phyloP scores from a whole-genome alignment of 345 rosid genomes.

The Moricandia moricandioides region DNA sequence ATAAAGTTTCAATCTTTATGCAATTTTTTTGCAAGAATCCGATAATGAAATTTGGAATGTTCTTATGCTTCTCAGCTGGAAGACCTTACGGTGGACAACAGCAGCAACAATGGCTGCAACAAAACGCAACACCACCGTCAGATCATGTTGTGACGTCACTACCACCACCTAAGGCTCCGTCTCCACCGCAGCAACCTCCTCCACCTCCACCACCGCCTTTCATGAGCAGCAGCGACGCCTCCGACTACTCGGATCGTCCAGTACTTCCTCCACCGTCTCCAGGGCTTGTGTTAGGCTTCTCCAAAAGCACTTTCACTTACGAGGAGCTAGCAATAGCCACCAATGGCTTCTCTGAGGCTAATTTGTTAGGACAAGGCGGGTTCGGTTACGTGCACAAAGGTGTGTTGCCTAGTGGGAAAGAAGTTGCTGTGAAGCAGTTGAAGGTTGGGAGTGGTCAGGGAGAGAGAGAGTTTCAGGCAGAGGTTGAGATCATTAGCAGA shows the following conservation, averaged over 20 bases:
- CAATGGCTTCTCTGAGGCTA: constrained; percentile 59
- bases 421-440: constrained; percentile 63
- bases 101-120: constrained; percentile 72
- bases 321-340: constrained; percentile 63
- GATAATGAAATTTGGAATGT: constrained; percentile 3
- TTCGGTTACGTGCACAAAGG: constrained; percentile 69
- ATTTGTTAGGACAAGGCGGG: constrained; percentile 75
- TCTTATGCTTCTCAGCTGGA: constrained; percentile 40
- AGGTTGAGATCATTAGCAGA: constrained; percentile 67
- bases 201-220: constrained; percentile 45
- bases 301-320: constrained; percentile 62
- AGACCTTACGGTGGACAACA: constrained; percentile 50
- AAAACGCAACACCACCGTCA: constrained; percentile 50
- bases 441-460: constrained; percentile 68
- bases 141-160: constrained; percentile 38
- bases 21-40: not conserved
- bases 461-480: constrained; percentile 67
- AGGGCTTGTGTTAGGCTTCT: constrained; percentile 53
- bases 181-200: constrained; percentile 36
- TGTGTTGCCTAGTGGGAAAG: constrained; percentile 60
- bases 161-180: constrained; percentile 43
- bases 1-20: not conserved
- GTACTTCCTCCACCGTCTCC: constrained; percentile 62
- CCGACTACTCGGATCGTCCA: constrained; percentile 62
- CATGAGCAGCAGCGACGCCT: constrained; percentile 65